phyloP scores from a whole-genome alignment of 2,329 filamentous ascomycete species.

The Xylariomycetidae sp. region DNA sequence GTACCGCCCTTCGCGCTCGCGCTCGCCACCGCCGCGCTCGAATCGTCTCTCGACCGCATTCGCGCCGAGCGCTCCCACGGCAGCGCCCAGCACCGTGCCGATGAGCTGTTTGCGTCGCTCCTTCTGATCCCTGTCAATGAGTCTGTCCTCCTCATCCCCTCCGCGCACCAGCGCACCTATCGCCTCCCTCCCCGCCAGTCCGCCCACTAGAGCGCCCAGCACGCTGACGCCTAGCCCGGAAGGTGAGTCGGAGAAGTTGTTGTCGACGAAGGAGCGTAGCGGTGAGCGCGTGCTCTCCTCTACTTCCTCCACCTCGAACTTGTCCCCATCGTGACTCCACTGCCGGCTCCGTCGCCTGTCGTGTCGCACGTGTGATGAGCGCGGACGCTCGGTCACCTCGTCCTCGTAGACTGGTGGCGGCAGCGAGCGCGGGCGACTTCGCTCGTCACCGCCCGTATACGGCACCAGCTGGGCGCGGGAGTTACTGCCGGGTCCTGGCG shows the following conservation, averaged over 20 bases:
- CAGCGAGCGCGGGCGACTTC: slow-evolving; percentile 22
- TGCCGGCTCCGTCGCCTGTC: slow-evolving; percentile 16
- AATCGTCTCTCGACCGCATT: slow-evolving; percentile 31
- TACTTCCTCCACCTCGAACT: too few relatives aligned
- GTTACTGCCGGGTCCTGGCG: slow-evolving; percentile 17
- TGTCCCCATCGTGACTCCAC: background rate
- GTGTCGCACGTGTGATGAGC: too few relatives aligned
- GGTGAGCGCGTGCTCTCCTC: slow-evolving; percentile 33
- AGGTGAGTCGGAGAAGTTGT: slow-evolving; percentile 42
- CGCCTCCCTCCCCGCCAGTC: slow-evolving; percentile 44
- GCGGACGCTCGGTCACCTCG: slow-evolving; percentile 8
- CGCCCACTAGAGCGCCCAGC: slow-evolving; percentile 48
- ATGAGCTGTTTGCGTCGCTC: slow-evolving; percentile 31
- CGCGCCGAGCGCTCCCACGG: slow-evolving; percentile 49
- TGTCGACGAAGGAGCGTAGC: slow-evolving; percentile 35
- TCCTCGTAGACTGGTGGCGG: slow-evolving; percentile 14
- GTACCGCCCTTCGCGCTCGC: slow-evolving; percentile 8
- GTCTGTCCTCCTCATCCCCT: background rate
- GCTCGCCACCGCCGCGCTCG: slow-evolving; percentile 22
- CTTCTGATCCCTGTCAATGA: slow-evolving; percentile 26
- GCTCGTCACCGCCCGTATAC: too few relatives aligned
- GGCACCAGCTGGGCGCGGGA: too few relatives aligned
- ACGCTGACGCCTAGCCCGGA: slow-evolving; percentile 46
- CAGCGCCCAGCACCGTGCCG: slow-evolving; percentile 47
- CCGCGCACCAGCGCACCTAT: slow-evolving; percentile 25